Evolutionary conservation across 169 alveolate genomes (phyloP), one percentile per base, ranked within the genome.

Genomic region (Eimeria maxima): DNA sequence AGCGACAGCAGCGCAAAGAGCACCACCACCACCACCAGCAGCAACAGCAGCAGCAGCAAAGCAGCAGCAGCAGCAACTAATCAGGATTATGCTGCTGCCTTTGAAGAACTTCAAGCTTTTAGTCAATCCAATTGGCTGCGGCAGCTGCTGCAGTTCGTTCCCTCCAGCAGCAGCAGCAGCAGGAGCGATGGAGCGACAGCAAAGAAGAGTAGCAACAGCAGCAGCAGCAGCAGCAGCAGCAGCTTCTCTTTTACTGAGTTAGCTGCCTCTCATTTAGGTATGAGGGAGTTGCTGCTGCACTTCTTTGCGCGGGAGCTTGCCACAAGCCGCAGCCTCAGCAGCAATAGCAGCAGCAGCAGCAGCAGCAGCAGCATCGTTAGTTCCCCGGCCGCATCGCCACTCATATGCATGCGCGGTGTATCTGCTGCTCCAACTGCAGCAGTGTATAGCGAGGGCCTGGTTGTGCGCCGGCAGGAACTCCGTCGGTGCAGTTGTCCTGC

Each of bases 201-300:
- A n/a, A n/a, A n/a, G n/a, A 27, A 27, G 16, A 73, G 47, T 55
- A 20, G 84, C 84, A 73, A 7, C n/a, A 73, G 47, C 84, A 20
- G 84, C 84, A 73, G 50, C 84, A 73, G 84, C 84, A 73, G 84
- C 55, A 73, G 84, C 84, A 73, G 50, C 84, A 73, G 84, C 84
- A 73, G 84, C 84, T 27, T 10, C 55, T 20, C 84, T 7, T 20
- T 73, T 27, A 73, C 24, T 5, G 84, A n/a, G 84, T 50, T 73
- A 18, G 84, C 84, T 73, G 47, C 22, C 45, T 73, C 50, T 8
- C 1, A 50, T 4, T 38, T 29, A 38, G 84, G 84, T 7, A 33
- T 38, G 55, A 27, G 47, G 84, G 84, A 73, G 42, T 10, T 29
- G 4, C 50, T 73, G 20, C 1, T 73, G 84, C 38, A 55, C 8